These are phyloP conservation scores for Eucalyptus urophylla DNA, from an alignment of 345 rosid genomes.

Conservation along the genomic window DNA sequence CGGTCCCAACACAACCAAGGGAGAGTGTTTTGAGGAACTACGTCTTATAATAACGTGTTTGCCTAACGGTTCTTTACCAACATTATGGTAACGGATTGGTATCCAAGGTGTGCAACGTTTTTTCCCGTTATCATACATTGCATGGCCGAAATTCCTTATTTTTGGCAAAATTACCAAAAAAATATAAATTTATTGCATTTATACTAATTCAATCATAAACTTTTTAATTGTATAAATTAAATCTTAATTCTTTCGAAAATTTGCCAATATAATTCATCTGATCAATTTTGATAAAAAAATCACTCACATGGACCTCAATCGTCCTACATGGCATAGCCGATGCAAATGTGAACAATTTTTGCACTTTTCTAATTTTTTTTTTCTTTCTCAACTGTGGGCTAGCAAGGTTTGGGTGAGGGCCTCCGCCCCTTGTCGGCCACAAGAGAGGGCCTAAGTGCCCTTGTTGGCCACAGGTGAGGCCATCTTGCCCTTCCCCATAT, in stretches of 20 bases:
- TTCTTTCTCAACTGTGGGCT: not conserved
- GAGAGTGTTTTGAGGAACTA: not conserved
- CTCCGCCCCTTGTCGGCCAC: not conserved
- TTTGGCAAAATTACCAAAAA: not conserved
- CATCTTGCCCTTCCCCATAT: not conserved
- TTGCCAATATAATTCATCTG: fast-evolving
- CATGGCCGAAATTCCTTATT: not conserved
- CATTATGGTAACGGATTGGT: fast-evolving
- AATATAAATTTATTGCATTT: fast-evolving
- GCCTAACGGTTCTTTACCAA: not conserved
- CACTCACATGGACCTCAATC: not conserved
- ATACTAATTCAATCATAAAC: too few species aligned
- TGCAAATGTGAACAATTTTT: too few species aligned
- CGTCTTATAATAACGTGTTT: not conserved
- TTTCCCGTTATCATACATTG: not conserved
- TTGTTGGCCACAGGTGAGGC: not conserved
- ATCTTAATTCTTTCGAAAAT: fast-evolving
- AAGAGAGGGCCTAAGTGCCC: not conserved
- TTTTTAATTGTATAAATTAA: too few species aligned
- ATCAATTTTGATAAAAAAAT: not conserved
- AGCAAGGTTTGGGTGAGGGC: not conserved
- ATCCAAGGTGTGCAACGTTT: not conserved
- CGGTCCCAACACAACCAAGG: not conserved
- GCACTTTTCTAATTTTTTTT: too few species aligned
- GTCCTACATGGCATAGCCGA: not conserved